phyloP scores from a whole-genome alignment of 2,329 filamentous ascomycete species.

The Colletotrichum sp. region DNA sequence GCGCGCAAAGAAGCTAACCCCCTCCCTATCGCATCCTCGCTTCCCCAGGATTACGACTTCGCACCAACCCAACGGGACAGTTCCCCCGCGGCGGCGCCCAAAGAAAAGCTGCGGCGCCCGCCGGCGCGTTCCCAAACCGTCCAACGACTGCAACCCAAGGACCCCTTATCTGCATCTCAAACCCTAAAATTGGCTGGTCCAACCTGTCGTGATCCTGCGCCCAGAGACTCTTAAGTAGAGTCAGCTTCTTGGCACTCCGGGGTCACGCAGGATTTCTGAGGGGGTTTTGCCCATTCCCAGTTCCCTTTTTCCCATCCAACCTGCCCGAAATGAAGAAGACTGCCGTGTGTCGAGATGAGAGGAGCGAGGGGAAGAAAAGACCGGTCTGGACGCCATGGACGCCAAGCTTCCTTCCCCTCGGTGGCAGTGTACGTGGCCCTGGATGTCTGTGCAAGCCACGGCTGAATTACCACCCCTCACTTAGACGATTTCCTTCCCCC shows the following conservation, averaged over 20 bases:
- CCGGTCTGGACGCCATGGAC: neutral
- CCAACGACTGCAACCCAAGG: constrained; percentile 16
- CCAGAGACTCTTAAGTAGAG: constrained; percentile 6
- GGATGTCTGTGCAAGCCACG: neutral
- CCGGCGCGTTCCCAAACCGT: constrained; percentile 11
- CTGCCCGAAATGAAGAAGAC: neutral
- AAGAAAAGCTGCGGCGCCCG: constrained; percentile 1
- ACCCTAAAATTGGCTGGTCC: constrained; percentile 12
- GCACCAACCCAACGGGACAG: constrained; percentile 12
- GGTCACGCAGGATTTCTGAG: neutral
- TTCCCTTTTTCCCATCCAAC: neutral
- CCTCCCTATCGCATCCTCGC: constrained; percentile 4
- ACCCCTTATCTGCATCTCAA: constrained; percentile 16
- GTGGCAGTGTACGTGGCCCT: constrained; percentile 1
- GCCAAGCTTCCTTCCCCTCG: constrained; percentile 4
- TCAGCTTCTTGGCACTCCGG: constrained; percentile 13
- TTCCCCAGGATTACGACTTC: constrained; percentile 13
- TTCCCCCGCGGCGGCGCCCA: constrained; percentile 5
- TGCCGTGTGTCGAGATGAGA: neutral
- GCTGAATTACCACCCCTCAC: neutral
- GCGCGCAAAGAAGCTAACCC: neutral
- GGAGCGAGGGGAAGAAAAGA: neutral
- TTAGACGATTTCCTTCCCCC: constrained; percentile 14
- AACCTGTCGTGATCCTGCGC: neutral
- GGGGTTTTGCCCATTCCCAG: neutral